Evolutionary conservation across 192 early-diverging fungal species (phyloP), one percentile per base, ranked within the genome.

Genomic region (Phlyctochytrium bullatum): DNA sequence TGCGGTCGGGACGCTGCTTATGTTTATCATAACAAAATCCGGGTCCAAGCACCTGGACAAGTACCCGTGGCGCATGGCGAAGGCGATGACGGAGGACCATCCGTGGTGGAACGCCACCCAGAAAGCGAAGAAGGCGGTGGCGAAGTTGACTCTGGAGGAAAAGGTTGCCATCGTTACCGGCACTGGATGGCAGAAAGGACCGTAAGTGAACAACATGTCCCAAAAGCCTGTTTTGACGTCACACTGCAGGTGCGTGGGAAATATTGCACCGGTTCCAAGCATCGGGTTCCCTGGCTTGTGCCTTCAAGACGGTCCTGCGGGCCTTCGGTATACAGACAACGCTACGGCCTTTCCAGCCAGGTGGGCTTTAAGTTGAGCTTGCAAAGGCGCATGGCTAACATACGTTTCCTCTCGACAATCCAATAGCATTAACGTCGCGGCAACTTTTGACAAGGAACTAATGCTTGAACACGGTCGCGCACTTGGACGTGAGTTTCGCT

Each of bases 231-330:
- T n/a, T 47, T 6, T 47, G 6, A 47, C 6, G 10, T 6, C 40
- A 14, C 10, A 47, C 10, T 47, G 6, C 20, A 47, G 40, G 10
- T 88, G 86, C 64, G 72, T 80, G 23, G 86, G 86, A 3, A 80
- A 87, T 33, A 83, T 79, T 24, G 33, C 29, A 3, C n/a, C 64
- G 0, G 65, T 71, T 40, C 34, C 64, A 36, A 73, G 65, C 4
- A 77, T 83, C 29, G 66, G 69, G 17, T 84, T 82, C 61, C 73
- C 71, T 33, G 76, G 78, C 33, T 66, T 86, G 36, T 86, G 84
- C 64, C 66, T 86, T 4, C 84, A 86, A 65, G 84, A 86, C 66
- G 47, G 65, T 20, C 84, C 84, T 34, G 52, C 72, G 33, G 77
- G 76, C 54, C 61, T 80, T 20, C 62, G 79, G 33, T 60, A 17